Base-by-base conservation (phyloP, 805 yeast genomes). In the Kodamaea kaohsiungensis region DNA sequence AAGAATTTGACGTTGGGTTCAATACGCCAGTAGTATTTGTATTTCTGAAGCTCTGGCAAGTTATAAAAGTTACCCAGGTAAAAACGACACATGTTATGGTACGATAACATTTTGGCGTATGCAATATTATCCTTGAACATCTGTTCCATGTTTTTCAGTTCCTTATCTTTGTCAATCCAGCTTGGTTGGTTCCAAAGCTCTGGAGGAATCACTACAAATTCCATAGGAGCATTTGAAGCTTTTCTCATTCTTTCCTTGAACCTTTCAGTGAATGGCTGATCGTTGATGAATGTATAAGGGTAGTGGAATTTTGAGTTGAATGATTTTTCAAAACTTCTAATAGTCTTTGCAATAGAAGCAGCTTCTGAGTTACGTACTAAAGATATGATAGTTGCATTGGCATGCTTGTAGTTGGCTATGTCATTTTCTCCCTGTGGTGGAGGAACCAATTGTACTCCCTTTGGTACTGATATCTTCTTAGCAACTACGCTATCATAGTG, bases 1-100 rank as follows among this genome's bases (percentile, higher is more conserved):
- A 75, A 87, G 64, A 86, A 88, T 25, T 78, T 75, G 1, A 90
- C 89, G 37, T 72, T 73, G 7, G 96, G 96, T 68, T 89, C 96
- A 48, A 89, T 75, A 57, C 96, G 75, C 96, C 96, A 89, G 64
- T 87, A 87, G 70, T 86, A 89, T 60, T 76, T 79, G 70, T 78
- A 86, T 55, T 88, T 75, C 55, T 77, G 72, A 64, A 89, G 66
- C 53, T 81, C 78, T 10, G 88, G 88, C 57, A 87, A 81, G 49
- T 86, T 77, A 65, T 79, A 87, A 62, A 89, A 87, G 54, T 70
- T 71, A 10, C 82, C 83, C 49, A 87, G 83, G 66, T 88, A 88
- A 68, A 86, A 89, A 22, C 96, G 78, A 66, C 96, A 89, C 96
- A 89, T 89, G 63, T 88, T 86, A 63, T 88, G 96, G 62, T 89